Percentiles rank a stretch among this genome's conserved stretches.
Conservation (phyloP, 2,329 filamentous ascomycete genomes). For the Calcarisporium arbuscula region DNA sequence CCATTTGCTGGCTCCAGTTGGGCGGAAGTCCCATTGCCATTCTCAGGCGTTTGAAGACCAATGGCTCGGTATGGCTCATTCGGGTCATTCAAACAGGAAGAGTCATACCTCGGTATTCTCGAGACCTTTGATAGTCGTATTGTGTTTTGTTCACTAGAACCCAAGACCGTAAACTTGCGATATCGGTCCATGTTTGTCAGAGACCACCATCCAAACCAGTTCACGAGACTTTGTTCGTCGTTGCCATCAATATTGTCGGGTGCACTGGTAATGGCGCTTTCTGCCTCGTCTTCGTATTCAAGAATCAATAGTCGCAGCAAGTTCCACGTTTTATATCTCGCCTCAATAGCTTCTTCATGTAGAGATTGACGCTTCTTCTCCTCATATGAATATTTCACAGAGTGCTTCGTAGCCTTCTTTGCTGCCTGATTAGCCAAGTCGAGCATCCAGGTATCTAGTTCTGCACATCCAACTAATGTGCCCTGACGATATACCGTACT, state of each 20-base stretch:
- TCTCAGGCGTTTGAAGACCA: too few relatives aligned
- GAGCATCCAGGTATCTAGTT: slow-evolving; percentile 22
- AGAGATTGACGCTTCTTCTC: not conserved
- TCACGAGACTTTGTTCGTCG: slow-evolving; percentile 56
- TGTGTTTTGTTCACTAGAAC: slow-evolving; percentile 28
- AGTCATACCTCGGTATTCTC: slow-evolving; percentile 23
- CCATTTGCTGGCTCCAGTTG: too few relatives aligned
- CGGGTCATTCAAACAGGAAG: slow-evolving; percentile 28
- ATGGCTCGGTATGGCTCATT: too few relatives aligned
- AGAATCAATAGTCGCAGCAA: slow-evolving; percentile 14
- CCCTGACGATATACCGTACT: slow-evolving; percentile 9
- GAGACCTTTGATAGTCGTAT: slow-evolving; percentile 18
- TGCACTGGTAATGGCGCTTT: slow-evolving; percentile 36
- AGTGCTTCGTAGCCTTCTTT: slow-evolving; percentile 1
- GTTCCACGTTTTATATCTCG: slow-evolving; percentile 16
- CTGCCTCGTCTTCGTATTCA: slow-evolving; percentile 9
- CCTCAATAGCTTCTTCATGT: slow-evolving; percentile 12
- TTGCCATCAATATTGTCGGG: slow-evolving; percentile 44
- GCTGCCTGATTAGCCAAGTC: slow-evolving; percentile 19
- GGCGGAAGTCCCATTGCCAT: too few relatives aligned
- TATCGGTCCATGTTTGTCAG: slow-evolving; percentile 40
- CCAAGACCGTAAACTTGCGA: slow-evolving; percentile 50
- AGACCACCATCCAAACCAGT: slow-evolving; percentile 58
- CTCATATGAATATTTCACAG: not conserved
- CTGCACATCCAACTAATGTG: slow-evolving; percentile 23